These are phyloP conservation scores for Galerina marginata DNA, from an alignment of 768 basidiomycete species.

Conservation along the genomic window DNA sequence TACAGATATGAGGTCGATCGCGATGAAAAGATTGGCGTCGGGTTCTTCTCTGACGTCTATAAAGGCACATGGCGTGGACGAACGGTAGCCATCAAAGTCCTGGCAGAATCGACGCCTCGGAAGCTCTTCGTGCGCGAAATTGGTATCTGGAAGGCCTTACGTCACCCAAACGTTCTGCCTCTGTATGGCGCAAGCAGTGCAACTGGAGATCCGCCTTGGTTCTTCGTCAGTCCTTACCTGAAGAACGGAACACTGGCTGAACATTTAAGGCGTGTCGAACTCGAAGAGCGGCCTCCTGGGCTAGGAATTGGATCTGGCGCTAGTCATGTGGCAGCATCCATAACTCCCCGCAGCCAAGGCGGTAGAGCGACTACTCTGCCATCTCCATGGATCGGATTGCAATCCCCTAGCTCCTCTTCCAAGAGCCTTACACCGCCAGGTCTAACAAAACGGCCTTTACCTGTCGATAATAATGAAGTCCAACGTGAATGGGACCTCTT, in stretches of 20 bases:
- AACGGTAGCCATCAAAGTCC: constrained; percentile 75
- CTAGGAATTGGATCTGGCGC: constrained; percentile 24
- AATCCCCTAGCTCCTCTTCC: background rate
- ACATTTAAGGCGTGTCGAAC: constrained; percentile 52
- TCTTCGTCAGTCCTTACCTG: constrained; percentile 78
- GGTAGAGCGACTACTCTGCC: constrained; percentile 21
- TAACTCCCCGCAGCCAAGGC: constrained; percentile 7
- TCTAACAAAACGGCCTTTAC: constrained; percentile 5
- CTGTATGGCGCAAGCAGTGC: constrained; percentile 82
- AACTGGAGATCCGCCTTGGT: constrained; percentile 73
- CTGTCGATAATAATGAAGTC: constrained; percentile 17
- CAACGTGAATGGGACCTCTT: constrained; percentile 50
- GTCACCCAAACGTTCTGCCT: constrained; percentile 72
- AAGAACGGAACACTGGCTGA: constrained; percentile 66
- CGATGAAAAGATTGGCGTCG: constrained; percentile 69
- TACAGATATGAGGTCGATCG: constrained; percentile 75
- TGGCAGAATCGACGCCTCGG: constrained; percentile 63
- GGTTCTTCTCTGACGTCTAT: constrained; percentile 81
- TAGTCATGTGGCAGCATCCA: constrained; percentile 1
- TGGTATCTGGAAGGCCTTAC: constrained; percentile 71
- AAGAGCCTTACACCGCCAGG: constrained; percentile 15
- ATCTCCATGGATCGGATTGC: constrained; percentile 11
- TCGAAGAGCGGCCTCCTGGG: constrained; percentile 23
- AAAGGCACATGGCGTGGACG: constrained; percentile 73
- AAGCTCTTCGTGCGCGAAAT: constrained; percentile 73